Evolutionary conservation across 163 green algal genomes (phyloP), one percentile per base, ranked within the genome.

Genomic region (Chlamydomonas reinhardtii): DNA sequence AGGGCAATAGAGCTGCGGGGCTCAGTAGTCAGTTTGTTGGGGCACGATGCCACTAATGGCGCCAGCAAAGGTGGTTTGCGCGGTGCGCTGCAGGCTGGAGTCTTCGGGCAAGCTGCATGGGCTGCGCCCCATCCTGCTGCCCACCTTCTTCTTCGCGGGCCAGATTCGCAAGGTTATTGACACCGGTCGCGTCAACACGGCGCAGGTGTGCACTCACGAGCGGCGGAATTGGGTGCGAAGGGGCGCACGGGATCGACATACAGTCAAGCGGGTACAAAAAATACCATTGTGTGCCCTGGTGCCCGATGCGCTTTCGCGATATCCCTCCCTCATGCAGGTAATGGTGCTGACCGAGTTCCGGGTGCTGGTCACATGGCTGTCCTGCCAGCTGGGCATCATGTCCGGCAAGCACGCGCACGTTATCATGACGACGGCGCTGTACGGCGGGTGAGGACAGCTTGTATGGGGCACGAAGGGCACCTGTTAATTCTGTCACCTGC

Each of bases 111-210:
- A 79, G 80, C 80, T 86, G 54, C n/a, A 79, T 70, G 80, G 80
- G 16, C 80, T 95, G 83, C 87, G 91, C n/a, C 93, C 93, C 56
- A 92, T 95, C 79, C 90, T 95, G 82, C 78, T 95, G 75, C 93
- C 93, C 32, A 70, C 91, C n/a, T 95, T 95, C 88, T 95, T 94
- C 73, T 94, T 92, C 65, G 93, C 91, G 43, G 93, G 93, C 61
- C 93, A 95, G 88, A 90, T 95, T 68, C 87, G 86, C 35, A 86
- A 83, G 80, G 91, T 92, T 48, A 56, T 94, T 48, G 93, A 95
- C 87, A 82, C 70, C 8, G 87, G 89, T 29, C 74, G 86, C 25
- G 59, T 94, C 14, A 86, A 80, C 83, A 70, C 87, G 9, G 80
- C 80, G 24, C 80, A 86, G 80, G 78, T 76, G 37, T 29, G n/a